These are phyloP conservation scores for Monosporascus sp. DNA, from an alignment of 2,329 filamentous ascomycete genomes.

Conservation along the genomic window DNA sequence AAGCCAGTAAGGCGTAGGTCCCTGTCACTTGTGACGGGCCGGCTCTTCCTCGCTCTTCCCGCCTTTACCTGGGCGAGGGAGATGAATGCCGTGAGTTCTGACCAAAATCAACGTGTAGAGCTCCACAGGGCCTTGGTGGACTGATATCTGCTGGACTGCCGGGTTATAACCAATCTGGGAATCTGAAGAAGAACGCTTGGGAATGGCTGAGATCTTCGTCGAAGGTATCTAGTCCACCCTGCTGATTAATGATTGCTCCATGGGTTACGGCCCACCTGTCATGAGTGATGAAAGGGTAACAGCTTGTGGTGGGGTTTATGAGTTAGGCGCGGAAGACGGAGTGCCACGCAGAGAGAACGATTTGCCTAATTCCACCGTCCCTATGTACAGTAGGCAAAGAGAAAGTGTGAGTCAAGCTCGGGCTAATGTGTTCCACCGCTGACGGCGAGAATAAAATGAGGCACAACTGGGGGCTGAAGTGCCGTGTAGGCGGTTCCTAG, in stretches of 20 bases:
- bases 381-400: background rate
- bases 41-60: conserved; percentile 17
- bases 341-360: background rate
- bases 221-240: conserved; percentile 20
- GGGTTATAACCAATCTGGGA: conserved; percentile 17
- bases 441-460: background rate
- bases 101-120: background rate
- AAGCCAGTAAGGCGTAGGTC: conserved; percentile 15
- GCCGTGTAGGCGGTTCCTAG: background rate
- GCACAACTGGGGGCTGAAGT: background rate
- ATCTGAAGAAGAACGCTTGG: conserved; percentile 16
- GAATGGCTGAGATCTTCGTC: conserved; percentile 15
- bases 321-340: conserved; percentile 16
- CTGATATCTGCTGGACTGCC: conserved; percentile 14
- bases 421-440: background rate
- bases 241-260: conserved; percentile 19
- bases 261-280: conserved; percentile 19
- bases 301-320: conserved; percentile 24
- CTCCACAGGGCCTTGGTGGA: conserved; percentile 7
- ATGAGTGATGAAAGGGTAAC: conserved; percentile 25
- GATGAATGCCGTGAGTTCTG: background rate
- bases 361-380: background rate
- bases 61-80: background rate
- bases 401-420: background rate
- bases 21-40: conserved; percentile 13